Evolutionary conservation across 768 basidiomycete species (phyloP), one percentile per base, ranked within the genome.

Genomic region (Mrakia hoshinonis): DNA sequence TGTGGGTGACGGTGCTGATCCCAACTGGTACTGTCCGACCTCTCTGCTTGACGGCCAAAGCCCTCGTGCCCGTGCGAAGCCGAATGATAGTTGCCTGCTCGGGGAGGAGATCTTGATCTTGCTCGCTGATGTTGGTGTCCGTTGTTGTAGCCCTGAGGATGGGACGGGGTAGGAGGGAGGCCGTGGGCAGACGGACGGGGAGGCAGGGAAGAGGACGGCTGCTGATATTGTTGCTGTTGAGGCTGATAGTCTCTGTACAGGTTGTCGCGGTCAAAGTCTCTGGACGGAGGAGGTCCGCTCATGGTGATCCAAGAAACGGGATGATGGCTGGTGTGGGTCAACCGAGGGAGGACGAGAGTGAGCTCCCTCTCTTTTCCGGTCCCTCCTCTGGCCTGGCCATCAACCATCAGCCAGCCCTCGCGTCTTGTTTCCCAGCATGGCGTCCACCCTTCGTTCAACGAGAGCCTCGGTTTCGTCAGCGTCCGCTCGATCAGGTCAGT

Each of bases 191-290:
- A 47, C 15, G 4, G 47, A 65, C 15, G 64, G 20, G 26, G 18
- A 6, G 46, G 48, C 13, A 31, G 24, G 48, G 63, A 3, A 15
- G 5, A 29, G 22, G 24, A 34, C 6, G 48, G 47, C 0, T n/a
- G 47, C 0, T n/a, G 48, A n/a, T 46, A 48, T 31, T 29, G 22
- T 64, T 38, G 58, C 12, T 15, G 58, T 22, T 34, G 58, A 5
- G 18, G 58, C 34, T 61, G 58, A 20, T 61, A 61, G 36, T 61
- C 58, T 22, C 34, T 11, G 34, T 61, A 61, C 0, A 61, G 2
- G 20, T 61, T 61, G 36, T 61, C 58, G 15, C 58, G 13, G 22
- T 61, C 34, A 36, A 61, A 61, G 18, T 61, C 58, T 61, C 58
- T 29, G 36, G 58, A 29, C 2, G 55, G 4, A 0, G 55, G 58